Percentiles rank a stretch among this genome's conserved stretches.
These are phyloP conservation scores for Acer saccharum DNA, from an alignment of 345 rosid species.

Conservation along the genomic window DNA sequence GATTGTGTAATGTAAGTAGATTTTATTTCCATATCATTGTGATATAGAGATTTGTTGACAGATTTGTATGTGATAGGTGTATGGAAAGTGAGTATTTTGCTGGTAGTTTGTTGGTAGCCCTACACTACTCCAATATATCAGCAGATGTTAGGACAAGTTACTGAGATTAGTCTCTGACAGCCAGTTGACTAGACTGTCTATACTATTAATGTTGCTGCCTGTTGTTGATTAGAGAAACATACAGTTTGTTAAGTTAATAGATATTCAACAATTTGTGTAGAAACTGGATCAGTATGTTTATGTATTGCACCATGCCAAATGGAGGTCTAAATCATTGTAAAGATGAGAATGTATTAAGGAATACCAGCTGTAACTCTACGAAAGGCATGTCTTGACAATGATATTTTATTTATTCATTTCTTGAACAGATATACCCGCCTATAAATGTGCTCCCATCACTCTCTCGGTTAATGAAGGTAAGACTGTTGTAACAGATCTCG, in stretches of 20 bases:
- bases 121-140: neutral
- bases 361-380: neutral
- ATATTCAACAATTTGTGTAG: neutral
- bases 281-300: neutral
- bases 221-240: neutral
- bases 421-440: conserved; percentile 90
- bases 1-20: neutral
- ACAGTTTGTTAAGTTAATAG: neutral
- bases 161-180: neutral
- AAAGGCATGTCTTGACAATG: neutral
- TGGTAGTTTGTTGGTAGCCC: neutral
- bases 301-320: neutral
- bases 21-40: neutral
- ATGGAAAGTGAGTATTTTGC: neutral
- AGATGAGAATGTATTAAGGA: neutral
- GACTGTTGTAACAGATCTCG: neutral
- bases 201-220: neutral
- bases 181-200: neutral
- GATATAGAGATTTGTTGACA: neutral
- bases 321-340: neutral
- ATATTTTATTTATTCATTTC: neutral
- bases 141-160: neutral
- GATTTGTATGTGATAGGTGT: neutral
- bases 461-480: conserved; percentile 98
- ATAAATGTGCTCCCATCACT: conserved; percentile 95